Percentiles rank a stretch among this genome's conserved stretches.
phyloP scores from a whole-genome alignment of 2,329 filamentous ascomycete genomes.

The Ceratocystiopsis minuta region DNA sequence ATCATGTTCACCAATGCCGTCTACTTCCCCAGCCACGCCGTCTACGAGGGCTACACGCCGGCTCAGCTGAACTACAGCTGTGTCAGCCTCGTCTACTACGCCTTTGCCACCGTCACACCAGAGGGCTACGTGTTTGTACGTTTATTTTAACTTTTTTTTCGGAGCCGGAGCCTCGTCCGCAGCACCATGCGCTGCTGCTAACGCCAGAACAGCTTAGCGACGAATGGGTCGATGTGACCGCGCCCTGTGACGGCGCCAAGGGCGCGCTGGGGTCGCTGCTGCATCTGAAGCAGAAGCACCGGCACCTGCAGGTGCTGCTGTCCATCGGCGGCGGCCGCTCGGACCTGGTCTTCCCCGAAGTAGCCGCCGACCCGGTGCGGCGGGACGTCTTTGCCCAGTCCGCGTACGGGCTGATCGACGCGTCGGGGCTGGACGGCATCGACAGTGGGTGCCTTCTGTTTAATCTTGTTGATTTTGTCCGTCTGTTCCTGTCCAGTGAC shows the following conservation, averaged over 20 bases:
- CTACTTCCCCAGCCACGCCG: slow-evolving; percentile 66
- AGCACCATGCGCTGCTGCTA: slow-evolving; percentile 1
- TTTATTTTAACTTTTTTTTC: slow-evolving; percentile 8
- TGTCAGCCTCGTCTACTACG: slow-evolving; percentile 69
- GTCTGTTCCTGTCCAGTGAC: not conserved
- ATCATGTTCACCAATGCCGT: slow-evolving; percentile 55
- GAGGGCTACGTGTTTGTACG: slow-evolving; percentile 62
- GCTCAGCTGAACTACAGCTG: slow-evolving; percentile 57
- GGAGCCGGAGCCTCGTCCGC: not conserved
- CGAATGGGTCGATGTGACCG: slow-evolving; percentile 57
- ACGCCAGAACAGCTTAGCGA: slow-evolving; percentile 45
- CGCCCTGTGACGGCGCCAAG: slow-evolving; percentile 51
- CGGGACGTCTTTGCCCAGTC: slow-evolving; percentile 55
- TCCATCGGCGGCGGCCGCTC: slow-evolving; percentile 56
- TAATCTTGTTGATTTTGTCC: not conserved
- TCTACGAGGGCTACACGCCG: slow-evolving; percentile 57
- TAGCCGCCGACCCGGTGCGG: slow-evolving; percentile 40
- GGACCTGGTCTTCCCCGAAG: slow-evolving; percentile 46
- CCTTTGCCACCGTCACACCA: slow-evolving; percentile 55
- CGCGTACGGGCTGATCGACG: slow-evolving; percentile 47
- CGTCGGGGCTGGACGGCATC: slow-evolving; percentile 55
- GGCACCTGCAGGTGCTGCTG: slow-evolving; percentile 54
- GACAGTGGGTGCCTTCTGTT: slow-evolving; percentile 38
- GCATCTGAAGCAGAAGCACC: slow-evolving; percentile 52
- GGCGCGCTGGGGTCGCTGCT: slow-evolving; percentile 59